phyloP scores from a whole-genome alignment of 2,329 filamentous ascomycete species.

The Colletotrichum tanaceti region DNA sequence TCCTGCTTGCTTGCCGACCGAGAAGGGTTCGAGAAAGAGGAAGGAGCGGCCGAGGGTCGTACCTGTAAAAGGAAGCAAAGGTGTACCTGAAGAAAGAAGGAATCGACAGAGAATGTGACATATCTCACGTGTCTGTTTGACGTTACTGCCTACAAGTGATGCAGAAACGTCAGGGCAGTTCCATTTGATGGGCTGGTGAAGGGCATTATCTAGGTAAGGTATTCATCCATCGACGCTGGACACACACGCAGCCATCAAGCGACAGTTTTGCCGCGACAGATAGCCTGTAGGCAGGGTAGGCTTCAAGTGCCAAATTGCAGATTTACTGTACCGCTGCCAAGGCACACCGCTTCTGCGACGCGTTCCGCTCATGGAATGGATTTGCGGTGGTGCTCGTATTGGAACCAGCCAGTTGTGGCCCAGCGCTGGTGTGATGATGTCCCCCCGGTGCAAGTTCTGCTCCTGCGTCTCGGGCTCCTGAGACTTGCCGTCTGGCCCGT shows the following conservation, averaged over 20 bases:
- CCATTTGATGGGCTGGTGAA: neutral
- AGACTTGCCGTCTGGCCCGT: neutral
- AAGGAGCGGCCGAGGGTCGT: neutral
- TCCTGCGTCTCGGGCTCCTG: conserved; percentile 25
- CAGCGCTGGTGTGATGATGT: neutral
- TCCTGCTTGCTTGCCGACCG: neutral
- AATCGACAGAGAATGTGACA: neutral
- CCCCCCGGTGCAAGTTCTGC: conserved; percentile 2
- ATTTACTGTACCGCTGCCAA: conserved; percentile 20
- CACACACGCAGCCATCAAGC: neutral
- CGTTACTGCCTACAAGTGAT: neutral
- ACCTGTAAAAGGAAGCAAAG: no score
- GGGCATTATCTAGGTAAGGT: no score
- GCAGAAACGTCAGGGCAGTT: neutral
- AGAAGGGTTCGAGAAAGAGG: neutral
- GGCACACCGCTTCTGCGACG: conserved; percentile 29
- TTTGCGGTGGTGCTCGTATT: conserved; percentile 36
- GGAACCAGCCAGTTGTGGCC: conserved; percentile 1
- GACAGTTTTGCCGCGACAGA: neutral
- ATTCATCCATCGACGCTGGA: neutral
- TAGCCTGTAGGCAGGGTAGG: no score
- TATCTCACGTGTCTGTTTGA: neutral
- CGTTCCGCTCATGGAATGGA: conserved; percentile 35
- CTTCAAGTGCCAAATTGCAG: neutral
- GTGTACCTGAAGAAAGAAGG: neutral